Percentiles rank a stretch among this genome's conserved stretches.
These are phyloP conservation scores for Neurospora sp. DNA, from an alignment of 495 filamentous ascomycete species.

Conservation along the genomic window DNA sequence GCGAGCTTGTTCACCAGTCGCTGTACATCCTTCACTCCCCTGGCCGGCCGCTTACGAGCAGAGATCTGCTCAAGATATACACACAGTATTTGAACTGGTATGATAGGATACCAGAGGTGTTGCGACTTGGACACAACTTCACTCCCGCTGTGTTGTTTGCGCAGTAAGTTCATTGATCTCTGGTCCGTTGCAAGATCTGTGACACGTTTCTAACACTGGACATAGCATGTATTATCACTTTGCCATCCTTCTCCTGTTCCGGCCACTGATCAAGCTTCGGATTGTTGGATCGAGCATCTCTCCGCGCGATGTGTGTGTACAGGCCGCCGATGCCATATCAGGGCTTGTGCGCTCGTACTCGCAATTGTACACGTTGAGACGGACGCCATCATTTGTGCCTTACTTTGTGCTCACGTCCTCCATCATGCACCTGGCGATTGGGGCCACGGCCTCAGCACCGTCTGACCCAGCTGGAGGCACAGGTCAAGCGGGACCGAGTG, in stretches of 20 bases:
- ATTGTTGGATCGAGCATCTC: slow-evolving; percentile 46
- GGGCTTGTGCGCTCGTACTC: slow-evolving; percentile 47
- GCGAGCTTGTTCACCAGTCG: slow-evolving; percentile 56
- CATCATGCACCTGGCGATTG: slow-evolving; percentile 49
- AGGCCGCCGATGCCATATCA: slow-evolving; percentile 52
- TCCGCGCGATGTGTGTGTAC: slow-evolving; percentile 52
- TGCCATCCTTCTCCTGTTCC: slow-evolving; percentile 52
- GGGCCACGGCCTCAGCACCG: slow-evolving; percentile 16
- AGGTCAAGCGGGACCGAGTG: slow-evolving; percentile 10
- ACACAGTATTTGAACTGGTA: slow-evolving; percentile 54
- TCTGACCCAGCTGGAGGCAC: not conserved
- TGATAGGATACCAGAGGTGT: slow-evolving; percentile 45
- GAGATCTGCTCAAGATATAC: slow-evolving; percentile 45
- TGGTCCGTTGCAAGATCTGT: not conserved
- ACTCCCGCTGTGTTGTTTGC: slow-evolving; percentile 52
- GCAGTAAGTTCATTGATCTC: slow-evolving; percentile 41
- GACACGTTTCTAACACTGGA: slow-evolving; percentile 8
- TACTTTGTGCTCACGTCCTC: slow-evolving; percentile 49
- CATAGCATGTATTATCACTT: slow-evolving; percentile 57
- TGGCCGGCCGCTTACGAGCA: slow-evolving; percentile 45
- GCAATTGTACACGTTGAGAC: slow-evolving; percentile 47
- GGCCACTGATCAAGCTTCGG: slow-evolving; percentile 53
- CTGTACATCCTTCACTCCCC: slow-evolving; percentile 56
- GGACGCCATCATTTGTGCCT: slow-evolving; percentile 48
- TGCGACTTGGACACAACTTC: slow-evolving; percentile 47